These are phyloP conservation scores for Powellomyces hirtus DNA, from an alignment of 192 early-diverging fungal genomes.

Conservation along the genomic window DNA sequence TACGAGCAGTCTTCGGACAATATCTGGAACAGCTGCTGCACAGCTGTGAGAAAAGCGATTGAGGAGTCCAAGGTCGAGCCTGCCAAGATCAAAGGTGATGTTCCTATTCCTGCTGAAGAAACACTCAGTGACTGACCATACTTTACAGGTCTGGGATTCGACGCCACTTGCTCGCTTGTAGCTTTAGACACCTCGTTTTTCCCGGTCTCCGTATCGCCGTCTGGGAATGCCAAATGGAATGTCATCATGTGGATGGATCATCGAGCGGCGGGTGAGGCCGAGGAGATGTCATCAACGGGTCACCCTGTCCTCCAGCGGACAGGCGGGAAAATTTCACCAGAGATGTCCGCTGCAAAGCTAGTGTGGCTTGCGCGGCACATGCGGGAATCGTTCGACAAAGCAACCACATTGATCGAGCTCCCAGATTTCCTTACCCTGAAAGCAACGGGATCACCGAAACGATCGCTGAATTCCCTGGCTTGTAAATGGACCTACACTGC, in stretches of 20 bases:
- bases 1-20: conserved; percentile 68
- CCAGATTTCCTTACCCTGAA: conserved; percentile 70
- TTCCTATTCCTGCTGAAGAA: too few relatives aligned
- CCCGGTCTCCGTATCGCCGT: conserved; percentile 51
- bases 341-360: conserved; percentile 78
- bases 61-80: conserved; percentile 26
- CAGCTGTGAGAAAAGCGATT: conserved; percentile 42
- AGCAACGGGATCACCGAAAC: conserved; percentile 53
- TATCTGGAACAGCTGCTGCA: conserved; percentile 62
- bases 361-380: conserved; percentile 55
- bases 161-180: conserved; percentile 75
- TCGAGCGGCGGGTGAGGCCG: conserved; percentile 60
- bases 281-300: conserved; percentile 54
- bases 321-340: conserved; percentile 61
- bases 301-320: conserved; percentile 60
- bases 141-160: conserved; percentile 65
- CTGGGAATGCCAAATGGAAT: conserved; percentile 43
- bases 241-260: conserved; percentile 65
- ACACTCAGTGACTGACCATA: background rate
- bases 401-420: conserved; percentile 62
- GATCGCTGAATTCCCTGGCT: conserved; percentile 62
- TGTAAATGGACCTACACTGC: conserved; percentile 69
- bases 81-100: conserved; percentile 32
- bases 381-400: background rate
- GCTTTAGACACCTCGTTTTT: conserved; percentile 45